Conservation (phyloP, 257 asterid genomes). For the Solanum stenotomum region DNA sequence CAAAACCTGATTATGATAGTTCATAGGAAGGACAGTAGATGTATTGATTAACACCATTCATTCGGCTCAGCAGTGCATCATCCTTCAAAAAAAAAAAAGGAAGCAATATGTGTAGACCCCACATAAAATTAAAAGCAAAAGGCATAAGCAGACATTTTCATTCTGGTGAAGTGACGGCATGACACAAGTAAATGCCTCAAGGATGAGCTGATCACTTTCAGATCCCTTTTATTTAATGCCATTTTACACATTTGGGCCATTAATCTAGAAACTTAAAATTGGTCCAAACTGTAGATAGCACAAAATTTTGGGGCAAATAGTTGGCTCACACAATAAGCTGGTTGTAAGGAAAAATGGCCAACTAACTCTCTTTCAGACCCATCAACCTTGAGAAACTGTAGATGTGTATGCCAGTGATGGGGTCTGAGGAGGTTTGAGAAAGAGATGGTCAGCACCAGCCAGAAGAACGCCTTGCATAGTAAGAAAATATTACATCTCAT, state of each 20-base stretch:
- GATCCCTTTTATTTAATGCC: neutral
- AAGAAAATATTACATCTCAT: neutral
- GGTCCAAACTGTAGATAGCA: neutral
- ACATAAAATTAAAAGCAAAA: neutral
- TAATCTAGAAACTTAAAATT: neutral
- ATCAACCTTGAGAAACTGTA: neutral
- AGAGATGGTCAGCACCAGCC: neutral
- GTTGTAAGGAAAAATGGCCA: neutral
- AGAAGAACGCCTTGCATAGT: neutral
- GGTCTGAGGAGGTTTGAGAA: neutral
- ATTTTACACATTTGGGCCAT: neutral
- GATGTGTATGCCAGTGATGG: neutral
- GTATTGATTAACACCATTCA: neutral
- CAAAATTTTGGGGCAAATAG: neutral
- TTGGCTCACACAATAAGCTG: neutral
- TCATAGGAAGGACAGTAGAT: neutral
- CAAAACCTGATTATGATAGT: constrained; percentile 3
- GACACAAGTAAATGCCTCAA: neutral
- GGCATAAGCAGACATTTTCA: neutral
- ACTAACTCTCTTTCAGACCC: neutral
- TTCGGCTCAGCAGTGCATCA: neutral
- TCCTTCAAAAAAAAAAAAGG: neutral
- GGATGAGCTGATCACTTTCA: neutral
- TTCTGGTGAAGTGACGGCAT: neutral
- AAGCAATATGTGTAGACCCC: neutral